phyloP scores from a whole-genome alignment of 371 early-diverging fungal genomes.

The Rozella allomycis region DNA sequence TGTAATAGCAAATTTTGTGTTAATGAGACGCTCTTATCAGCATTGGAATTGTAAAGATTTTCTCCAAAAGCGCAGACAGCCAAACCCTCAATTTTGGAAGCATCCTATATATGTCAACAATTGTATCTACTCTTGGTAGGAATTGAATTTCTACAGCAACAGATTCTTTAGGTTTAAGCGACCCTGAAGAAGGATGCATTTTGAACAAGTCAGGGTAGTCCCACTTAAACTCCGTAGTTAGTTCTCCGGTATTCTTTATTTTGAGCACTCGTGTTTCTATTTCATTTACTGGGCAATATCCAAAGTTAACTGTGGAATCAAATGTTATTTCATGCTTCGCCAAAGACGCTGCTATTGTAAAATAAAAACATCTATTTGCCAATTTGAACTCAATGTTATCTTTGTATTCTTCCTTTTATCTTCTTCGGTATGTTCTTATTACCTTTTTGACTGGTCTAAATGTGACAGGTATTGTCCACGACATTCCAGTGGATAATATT shows the following conservation, averaged over 20 bases:
- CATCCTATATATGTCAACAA: constrained; percentile 6
- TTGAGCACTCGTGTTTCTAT: constrained; percentile 9
- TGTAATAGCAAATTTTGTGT: too few species aligned
- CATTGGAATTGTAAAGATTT: too few species aligned
- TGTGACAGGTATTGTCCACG: constrained; percentile 21
- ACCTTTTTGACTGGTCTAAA: constrained; percentile 28
- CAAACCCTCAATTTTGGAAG: constrained; percentile 14
- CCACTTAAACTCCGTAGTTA: constrained; percentile 17
- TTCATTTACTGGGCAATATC: constrained; percentile 16
- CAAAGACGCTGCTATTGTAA: constrained; percentile 19
- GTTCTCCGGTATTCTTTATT: constrained; percentile 19
- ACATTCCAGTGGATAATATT: constrained; percentile 26
- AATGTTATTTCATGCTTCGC: constrained; percentile 20
- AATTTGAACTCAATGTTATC: constrained; percentile 20
- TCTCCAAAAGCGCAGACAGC: constrained; percentile 20
- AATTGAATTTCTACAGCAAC: constrained; percentile 12
- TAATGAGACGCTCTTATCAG: too few species aligned
- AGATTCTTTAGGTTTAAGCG: constrained; percentile 8
- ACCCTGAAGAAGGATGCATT: constrained; percentile 11
- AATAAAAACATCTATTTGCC: constrained; percentile 18
- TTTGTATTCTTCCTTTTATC: constrained; percentile 14
- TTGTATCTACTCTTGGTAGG: constrained; percentile 9
- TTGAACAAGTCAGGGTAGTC: constrained; percentile 11
- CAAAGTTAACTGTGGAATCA: constrained; percentile 13
- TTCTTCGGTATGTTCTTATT: background rate